A percentile compares a stretch with the other conserved stretches of the same genome.
These are phyloP conservation scores for Aegilops bicornis DNA, from an alignment of 176 grass and related monocot species.

Conservation along the genomic window DNA sequence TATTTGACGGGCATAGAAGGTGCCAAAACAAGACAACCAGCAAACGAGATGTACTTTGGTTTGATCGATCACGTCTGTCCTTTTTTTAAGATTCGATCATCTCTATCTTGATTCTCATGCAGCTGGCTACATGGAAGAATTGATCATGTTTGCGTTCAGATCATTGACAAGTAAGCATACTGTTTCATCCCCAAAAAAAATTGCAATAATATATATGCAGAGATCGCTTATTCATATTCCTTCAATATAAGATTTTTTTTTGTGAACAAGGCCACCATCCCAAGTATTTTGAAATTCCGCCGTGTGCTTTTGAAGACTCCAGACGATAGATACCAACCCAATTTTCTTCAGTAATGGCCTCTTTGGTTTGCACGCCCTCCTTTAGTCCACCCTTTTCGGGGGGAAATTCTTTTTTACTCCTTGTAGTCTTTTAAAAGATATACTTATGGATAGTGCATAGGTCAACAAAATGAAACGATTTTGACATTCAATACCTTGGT, in stretches of 20 bases:
- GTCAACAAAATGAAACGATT: background rate
- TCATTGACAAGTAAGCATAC: background rate
- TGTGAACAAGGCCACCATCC: background rate
- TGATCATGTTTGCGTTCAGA: too few species aligned
- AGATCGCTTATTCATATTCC: too few species aligned
- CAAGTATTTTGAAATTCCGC: background rate
- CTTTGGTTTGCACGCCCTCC: background rate
- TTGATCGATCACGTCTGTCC: background rate
- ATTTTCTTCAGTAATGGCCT: background rate
- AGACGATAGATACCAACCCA: background rate
- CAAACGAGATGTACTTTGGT: background rate
- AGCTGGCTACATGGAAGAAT: background rate
- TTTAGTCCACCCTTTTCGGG: too few species aligned
- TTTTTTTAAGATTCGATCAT: background rate
- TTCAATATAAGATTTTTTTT: too few species aligned
- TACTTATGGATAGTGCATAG: background rate
- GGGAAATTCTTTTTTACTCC: background rate
- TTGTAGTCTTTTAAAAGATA: background rate
- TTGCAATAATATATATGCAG: too few species aligned
- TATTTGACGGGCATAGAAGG: background rate
- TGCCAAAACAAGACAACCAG: background rate
- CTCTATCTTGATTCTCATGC: background rate
- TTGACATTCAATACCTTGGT: background rate
- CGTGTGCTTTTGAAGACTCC: background rate
- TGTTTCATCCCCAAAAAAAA: too few species aligned